Evolutionary conservation across 2,329 filamentous ascomycete species (phyloP), one percentile per base, ranked within the genome.

Genomic region (Lachnellula occidentalis): DNA sequence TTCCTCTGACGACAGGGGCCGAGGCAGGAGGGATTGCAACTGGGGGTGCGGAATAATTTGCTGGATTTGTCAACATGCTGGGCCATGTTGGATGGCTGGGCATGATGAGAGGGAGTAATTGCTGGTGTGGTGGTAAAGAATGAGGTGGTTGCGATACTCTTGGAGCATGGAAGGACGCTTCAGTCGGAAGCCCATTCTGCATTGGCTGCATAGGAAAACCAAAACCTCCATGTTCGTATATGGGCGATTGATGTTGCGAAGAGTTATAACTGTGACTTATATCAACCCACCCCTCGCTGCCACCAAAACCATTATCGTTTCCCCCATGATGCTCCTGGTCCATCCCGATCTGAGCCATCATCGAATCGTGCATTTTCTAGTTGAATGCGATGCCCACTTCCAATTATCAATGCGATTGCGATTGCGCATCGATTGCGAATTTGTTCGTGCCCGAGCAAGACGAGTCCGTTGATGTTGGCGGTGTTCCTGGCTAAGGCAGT

Each of bases 31-130:
- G 73, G 39, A 88, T 78, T 39, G 82, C 73, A 50, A 82, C 70
- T 14, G 80, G 77, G 42, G 81, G 76, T 41, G 84, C 78, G 45
- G 82, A 78, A 66, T 83, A 90, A 61, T 72, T 81, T 43, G 81
- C 77, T 45, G 88, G 86, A 60, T 86, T 87, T 45, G 86, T 88
- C 68, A 92, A 75, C 80, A 91, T 87, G 69, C 88, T 92, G 7
- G 90, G 90, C 90, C 90, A 95, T 59, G 79, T 78, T 49, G 78
- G 70, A 59, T 86, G 79, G 46, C 78, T 78, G 21, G 86, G 84
- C 75, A 88, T 87, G 64, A 89, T 85, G 60, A 92, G 74, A 67
- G 88, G 86, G 21, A 88, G 82, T 19, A 88, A 73, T 58, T 82
- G 81, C 56, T 74, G 75, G 56, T 76, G 76, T 34, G 76, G 73